Percentiles rank a stretch among this genome's conserved stretches.
These are phyloP conservation scores for Dendrocalamus sinicus DNA, from an alignment of 176 grass and related monocot genomes.

Conservation along the genomic window DNA sequence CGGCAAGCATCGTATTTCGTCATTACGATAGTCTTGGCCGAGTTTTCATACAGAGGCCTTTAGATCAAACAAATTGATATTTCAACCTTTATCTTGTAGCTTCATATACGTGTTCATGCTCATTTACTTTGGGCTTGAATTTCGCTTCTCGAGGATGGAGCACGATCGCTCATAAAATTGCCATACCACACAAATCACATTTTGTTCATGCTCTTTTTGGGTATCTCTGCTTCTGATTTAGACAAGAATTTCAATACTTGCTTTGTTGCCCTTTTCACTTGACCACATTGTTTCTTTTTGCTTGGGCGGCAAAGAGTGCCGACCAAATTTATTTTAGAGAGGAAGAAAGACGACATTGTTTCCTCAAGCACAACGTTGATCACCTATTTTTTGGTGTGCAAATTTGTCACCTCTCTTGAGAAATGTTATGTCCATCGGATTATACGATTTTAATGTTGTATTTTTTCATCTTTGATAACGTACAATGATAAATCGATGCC, in stretches of 20 bases:
- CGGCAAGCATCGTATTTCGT: conserved; percentile 66
- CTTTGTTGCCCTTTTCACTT: background rate
- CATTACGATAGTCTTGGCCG: conserved; percentile 54
- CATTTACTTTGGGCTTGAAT: conserved; percentile 13
- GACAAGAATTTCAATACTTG: background rate
- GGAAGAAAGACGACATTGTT: background rate
- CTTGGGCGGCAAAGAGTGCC: background rate
- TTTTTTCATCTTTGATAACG: background rate
- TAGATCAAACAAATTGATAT: background rate
- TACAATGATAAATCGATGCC: background rate
- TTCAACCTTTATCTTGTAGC: background rate
- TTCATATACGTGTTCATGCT: background rate
- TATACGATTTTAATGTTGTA: too few species aligned
- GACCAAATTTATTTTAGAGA: background rate
- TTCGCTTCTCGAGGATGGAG: background rate
- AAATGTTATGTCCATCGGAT: background rate
- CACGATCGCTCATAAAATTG: background rate
- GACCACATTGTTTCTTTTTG: background rate
- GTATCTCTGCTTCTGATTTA: background rate
- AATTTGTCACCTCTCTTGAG: background rate
- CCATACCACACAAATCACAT: background rate
- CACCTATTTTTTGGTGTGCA: background rate
- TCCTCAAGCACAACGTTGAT: background rate
- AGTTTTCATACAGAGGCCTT: conserved; percentile 14
- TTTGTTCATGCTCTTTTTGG: background rate